Conservation (phyloP, 805 yeast genomes). For the Lachancea lanzarotensis region DNA sequence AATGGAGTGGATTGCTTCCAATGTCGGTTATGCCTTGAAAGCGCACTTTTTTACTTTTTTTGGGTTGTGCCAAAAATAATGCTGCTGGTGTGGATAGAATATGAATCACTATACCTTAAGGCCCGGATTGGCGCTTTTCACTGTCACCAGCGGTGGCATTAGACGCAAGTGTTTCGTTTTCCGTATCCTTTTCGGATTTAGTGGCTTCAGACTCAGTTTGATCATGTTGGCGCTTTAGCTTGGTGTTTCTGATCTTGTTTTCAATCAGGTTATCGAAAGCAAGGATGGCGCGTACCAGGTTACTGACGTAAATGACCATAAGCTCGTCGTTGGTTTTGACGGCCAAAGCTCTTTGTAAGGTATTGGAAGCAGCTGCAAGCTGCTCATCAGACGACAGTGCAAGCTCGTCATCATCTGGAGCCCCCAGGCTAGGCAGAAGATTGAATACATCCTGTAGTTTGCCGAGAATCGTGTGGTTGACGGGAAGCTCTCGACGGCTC, state of each 20-base stretch:
- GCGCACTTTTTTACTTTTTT: too few species aligned
- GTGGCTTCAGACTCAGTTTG: conserved; percentile 18
- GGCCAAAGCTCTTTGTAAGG: conserved; percentile 74
- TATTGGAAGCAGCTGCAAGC: conserved; percentile 36
- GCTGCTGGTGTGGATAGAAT: not conserved
- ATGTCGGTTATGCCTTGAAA: too few species aligned
- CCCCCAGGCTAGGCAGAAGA: conserved; percentile 71
- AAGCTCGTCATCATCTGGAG: conserved; percentile 32
- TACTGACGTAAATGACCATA: conserved; percentile 86
- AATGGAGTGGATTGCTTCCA: too few species aligned
- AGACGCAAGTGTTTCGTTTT: conserved; percentile 17
- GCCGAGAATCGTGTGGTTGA: conserved; percentile 85
- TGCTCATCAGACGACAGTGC: conserved; percentile 18
- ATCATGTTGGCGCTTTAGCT: conserved; percentile 22
- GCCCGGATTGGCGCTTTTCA: not conserved
- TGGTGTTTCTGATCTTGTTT: conserved; percentile 82
- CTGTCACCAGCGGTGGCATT: not conserved
- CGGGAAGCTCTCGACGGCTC: conserved; percentile 62
- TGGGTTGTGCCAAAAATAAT: not conserved
- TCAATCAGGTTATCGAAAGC: conserved; percentile 96
- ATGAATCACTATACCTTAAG: not conserved
- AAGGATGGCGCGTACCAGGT: conserved; percentile 86
- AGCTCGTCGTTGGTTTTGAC: conserved; percentile 92
- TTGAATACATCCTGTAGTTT: conserved; percentile 93
- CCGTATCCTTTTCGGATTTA: conserved; percentile 14